Percentiles rank a stretch among this genome's conserved stretches.
Conservation (phyloP, 2,329 filamentous ascomycete genomes). For the Colletotrichum higginsianum region DNA sequence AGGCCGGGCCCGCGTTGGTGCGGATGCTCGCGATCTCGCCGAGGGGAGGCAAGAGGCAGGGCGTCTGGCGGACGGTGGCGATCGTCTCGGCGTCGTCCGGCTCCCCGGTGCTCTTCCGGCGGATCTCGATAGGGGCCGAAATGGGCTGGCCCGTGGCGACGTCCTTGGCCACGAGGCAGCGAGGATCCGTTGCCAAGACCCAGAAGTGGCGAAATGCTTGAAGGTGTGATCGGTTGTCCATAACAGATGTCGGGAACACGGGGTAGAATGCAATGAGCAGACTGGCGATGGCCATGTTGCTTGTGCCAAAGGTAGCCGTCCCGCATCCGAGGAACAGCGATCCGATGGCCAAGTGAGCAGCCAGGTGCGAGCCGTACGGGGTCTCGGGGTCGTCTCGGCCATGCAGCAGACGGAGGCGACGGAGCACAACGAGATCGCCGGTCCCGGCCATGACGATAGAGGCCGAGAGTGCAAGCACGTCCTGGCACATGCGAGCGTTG, state of each 20-base stretch:
- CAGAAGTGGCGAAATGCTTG: slow-evolving; percentile 98
- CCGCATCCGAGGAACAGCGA: slow-evolving; percentile 93
- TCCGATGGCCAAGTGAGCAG: slow-evolving; percentile 92
- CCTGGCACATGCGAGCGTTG: slow-evolving; percentile 91
- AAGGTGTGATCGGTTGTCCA: slow-evolving; percentile 94
- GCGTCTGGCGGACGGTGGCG: slow-evolving; percentile 63
- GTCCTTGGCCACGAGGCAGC: slow-evolving; percentile 91
- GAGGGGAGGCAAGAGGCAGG: slow-evolving; percentile 76
- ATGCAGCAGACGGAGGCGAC: slow-evolving; percentile 88
- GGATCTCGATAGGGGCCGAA: slow-evolving; percentile 78
- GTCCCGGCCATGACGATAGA: slow-evolving; percentile 97
- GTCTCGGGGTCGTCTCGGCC: slow-evolving; percentile 87
- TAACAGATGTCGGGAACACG: slow-evolving; percentile 87
- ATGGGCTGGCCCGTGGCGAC: slow-evolving; percentile 87
- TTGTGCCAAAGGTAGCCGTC: slow-evolving; percentile 91
- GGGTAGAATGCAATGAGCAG: slow-evolving; percentile 95
- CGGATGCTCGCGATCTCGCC: slow-evolving; percentile 72
- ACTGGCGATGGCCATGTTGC: slow-evolving; percentile 87
- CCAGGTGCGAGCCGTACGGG: slow-evolving; percentile 94
- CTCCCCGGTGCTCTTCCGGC: slow-evolving; percentile 59
- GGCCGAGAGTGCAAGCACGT: slow-evolving; percentile 84
- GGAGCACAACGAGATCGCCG: slow-evolving; percentile 87
- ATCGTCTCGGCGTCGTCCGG: slow-evolving; percentile 15
- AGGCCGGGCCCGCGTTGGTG: slow-evolving; percentile 74
- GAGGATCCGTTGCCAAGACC: slow-evolving; percentile 91